Evolutionary conservation across 331 rosid species (phyloP).

Genomic region (Stylosanthes scabra): DNA sequence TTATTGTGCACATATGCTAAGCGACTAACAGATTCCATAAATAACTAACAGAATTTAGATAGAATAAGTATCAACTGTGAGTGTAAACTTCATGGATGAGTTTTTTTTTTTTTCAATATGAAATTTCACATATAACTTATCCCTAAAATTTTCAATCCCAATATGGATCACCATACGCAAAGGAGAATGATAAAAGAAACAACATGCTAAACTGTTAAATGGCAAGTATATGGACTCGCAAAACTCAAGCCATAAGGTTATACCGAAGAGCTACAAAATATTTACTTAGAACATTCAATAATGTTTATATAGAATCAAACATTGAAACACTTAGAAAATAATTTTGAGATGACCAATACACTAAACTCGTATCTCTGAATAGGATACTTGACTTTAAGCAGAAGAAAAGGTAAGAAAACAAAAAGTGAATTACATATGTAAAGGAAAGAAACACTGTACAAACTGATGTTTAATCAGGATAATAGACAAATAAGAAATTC

Average conservation of each 20-base stretch:
- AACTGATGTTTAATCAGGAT: background rate
- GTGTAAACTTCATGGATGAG: background rate
- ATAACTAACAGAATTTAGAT: background rate
- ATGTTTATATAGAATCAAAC: slow-evolving; percentile 9
- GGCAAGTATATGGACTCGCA: background rate
- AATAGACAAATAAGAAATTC: background rate
- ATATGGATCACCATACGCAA: background rate
- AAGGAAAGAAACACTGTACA: slow-evolving; percentile 15
- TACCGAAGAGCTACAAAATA: background rate
- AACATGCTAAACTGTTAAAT: background rate
- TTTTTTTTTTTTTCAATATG: slow-evolving; percentile 17
- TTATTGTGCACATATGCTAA: background rate
- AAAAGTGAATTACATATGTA: background rate
- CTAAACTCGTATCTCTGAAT: slow-evolving; percentile 4
- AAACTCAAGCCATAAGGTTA: background rate
- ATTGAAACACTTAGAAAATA: slow-evolving; percentile 7
- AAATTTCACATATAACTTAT: background rate
- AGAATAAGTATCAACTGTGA: background rate
- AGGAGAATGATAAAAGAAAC: slow-evolving; percentile 3
- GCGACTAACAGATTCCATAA: background rate
- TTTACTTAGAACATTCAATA: background rate
- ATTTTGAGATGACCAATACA: background rate
- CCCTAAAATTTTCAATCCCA: slow-evolving; percentile 3
- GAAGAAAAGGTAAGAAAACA: slow-evolving; percentile 1
- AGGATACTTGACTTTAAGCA: background rate